Conservation (phyloP, 345 rosid genomes). For the Anacardium occidentale region DNA sequence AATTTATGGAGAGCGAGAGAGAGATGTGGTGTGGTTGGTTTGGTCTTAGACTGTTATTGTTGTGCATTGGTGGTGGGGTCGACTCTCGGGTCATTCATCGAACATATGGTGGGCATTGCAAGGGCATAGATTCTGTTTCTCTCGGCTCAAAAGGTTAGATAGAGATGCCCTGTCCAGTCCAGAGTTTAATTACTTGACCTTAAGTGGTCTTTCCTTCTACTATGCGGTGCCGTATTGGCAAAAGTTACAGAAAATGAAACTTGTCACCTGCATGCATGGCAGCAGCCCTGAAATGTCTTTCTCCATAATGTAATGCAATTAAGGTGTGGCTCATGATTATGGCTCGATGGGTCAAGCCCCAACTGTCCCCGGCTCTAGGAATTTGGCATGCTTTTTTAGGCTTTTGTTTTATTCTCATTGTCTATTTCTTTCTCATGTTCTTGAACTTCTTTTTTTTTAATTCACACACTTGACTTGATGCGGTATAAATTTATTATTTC, state of each 20-base stretch:
- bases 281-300: too few relatives aligned
- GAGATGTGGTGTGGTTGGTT: slow-evolving; percentile 13
- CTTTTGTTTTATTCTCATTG: not conserved
- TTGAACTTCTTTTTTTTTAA: too few relatives aligned
- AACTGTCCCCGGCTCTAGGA: not conserved
- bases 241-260: slow-evolving; percentile 11
- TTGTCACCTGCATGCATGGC: too few relatives aligned
- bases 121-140: slow-evolving; percentile 34
- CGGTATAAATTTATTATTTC: too few relatives aligned
- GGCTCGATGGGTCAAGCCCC: slow-evolving; percentile 2
- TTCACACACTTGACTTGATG: too few relatives aligned
- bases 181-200: too few relatives aligned
- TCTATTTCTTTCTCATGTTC: not conserved
- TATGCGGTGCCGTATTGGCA: slow-evolving; percentile 2
- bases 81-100: slow-evolving; percentile 17
- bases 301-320: too few relatives aligned
- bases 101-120: slow-evolving; percentile 38
- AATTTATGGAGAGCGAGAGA: slow-evolving; percentile 1
- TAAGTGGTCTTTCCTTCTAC: too few relatives aligned
- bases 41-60: not conserved
- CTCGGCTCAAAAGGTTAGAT: slow-evolving; percentile 21
- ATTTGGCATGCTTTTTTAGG: slow-evolving; percentile 28
- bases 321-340: too few relatives aligned
- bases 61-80: slow-evolving; percentile 20
- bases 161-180: slow-evolving; percentile 32